These are phyloP conservation scores for Phlyctochytrium bullatum DNA, from an alignment of 192 early-diverging fungal species.

Conservation along the genomic window DNA sequence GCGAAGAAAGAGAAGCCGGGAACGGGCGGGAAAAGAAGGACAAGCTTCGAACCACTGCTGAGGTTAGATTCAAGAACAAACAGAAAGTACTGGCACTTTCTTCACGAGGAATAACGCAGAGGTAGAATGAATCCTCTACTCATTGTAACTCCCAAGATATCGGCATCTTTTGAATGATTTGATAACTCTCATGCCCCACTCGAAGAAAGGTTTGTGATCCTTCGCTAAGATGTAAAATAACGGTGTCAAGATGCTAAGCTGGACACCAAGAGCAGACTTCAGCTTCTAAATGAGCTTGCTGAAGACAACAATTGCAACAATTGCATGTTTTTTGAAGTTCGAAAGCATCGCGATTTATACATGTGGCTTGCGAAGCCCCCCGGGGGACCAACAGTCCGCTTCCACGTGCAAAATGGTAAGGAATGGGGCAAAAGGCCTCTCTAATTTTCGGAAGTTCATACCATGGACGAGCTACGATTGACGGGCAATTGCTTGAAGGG, in stretches of 20 bases:
- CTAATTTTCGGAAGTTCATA: constrained; percentile 94
- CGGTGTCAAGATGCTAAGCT: constrained; percentile 78
- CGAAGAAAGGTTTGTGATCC: constrained; percentile 72
- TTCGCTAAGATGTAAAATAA: background rate
- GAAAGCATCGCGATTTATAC: constrained; percentile 90
- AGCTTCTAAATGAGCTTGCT: constrained; percentile 89
- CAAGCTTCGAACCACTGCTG: constrained; percentile 2
- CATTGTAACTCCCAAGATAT: constrained; percentile 53
- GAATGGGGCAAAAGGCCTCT: background rate
- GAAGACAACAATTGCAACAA: constrained; percentile 99
- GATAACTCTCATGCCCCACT: constrained; percentile 82
- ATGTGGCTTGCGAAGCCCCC: constrained; percentile 95
- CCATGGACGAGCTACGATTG: constrained; percentile 98
- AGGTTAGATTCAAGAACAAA: constrained; percentile 61
- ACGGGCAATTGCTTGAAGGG: constrained; percentile 98
- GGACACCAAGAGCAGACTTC: constrained; percentile 86
- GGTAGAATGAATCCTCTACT: constrained; percentile 40
- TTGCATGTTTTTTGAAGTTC: constrained; percentile 91
- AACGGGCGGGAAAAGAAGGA: constrained; percentile 1
- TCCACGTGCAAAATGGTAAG: constrained; percentile 89
- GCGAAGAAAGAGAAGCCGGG: constrained; percentile 1
- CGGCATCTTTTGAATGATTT: constrained; percentile 93
- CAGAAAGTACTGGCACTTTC: constrained; percentile 86
- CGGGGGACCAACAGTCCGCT: constrained; percentile 92
- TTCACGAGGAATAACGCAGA: constrained; percentile 81